phyloP scores from a whole-genome alignment of 1,284 basidiomycete genomes.

The Kalmanozyma brasiliensis region DNA sequence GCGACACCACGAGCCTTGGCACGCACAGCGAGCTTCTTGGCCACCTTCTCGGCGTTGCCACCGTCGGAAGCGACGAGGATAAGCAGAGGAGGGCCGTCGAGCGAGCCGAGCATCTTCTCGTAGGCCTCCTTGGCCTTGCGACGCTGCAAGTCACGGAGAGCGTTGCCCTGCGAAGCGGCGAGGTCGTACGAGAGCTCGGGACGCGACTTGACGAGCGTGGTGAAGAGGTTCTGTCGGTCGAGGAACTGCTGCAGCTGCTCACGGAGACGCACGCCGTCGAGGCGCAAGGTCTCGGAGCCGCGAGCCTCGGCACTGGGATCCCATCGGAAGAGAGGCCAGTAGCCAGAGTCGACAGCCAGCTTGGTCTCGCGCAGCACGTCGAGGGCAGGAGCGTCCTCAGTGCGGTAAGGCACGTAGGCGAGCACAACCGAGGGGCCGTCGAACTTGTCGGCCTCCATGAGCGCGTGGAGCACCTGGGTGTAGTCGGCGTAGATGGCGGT shows the following conservation, averaged over 20 bases:
- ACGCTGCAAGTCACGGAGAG: constrained; percentile 83
- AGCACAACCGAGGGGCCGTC: constrained; percentile 90
- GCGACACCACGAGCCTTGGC: constrained; percentile 87
- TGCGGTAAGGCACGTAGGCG: constrained; percentile 89
- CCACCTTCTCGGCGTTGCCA: constrained; percentile 92
- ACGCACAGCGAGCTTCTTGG: constrained; percentile 84
- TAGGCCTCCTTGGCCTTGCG: constrained; percentile 86
- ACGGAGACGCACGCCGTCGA: constrained; percentile 94
- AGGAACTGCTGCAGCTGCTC: constrained; percentile 94
- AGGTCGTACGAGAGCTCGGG: constrained; percentile 86
- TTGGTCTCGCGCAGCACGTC: constrained; percentile 96
- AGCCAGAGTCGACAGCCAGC: constrained; percentile 92
- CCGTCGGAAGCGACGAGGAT: constrained; percentile 94
- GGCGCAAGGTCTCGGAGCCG: constrained; percentile 82
- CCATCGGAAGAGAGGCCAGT: constrained; percentile 99
- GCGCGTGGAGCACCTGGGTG: constrained; percentile 88
- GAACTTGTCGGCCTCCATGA: constrained; percentile 91
- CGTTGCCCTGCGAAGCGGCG: constrained; percentile 84
- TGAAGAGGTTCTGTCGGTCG: constrained; percentile 94
- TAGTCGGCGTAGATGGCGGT: constrained; percentile 96
- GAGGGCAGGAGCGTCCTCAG: constrained; percentile 78
- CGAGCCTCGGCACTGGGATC: constrained; percentile 82
- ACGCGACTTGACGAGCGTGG: constrained; percentile 81
- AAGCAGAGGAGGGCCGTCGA: constrained; percentile 89
- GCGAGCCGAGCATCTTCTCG: constrained; percentile 81